These are phyloP conservation scores for Fusarium veterinarium DNA, from an alignment of 2,329 filamentous ascomycete species.

Conservation along the genomic window DNA sequence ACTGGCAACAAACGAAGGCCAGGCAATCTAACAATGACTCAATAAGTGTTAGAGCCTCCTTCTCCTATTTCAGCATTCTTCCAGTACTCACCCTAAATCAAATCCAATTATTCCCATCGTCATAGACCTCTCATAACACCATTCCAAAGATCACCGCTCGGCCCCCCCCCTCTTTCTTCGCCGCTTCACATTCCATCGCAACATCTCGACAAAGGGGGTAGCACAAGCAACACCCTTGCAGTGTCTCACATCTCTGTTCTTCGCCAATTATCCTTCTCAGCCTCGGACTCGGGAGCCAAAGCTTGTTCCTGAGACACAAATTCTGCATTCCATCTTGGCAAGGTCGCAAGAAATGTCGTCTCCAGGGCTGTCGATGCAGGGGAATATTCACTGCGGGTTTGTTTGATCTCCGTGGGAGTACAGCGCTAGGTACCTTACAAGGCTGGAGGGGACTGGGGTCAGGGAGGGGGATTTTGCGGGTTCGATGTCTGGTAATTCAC, in stretches of 20 bases:
- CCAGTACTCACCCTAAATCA: not conserved
- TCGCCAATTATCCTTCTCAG: not conserved
- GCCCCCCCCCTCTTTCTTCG: not conserved
- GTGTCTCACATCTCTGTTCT: not conserved
- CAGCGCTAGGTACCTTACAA: not conserved
- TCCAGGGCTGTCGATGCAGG: not conserved
- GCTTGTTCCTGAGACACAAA: not conserved
- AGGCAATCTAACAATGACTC: fast-evolving
- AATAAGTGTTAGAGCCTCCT: not conserved
- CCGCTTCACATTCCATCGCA: not conserved
- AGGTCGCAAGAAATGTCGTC: not conserved
- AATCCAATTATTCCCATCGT: not conserved
- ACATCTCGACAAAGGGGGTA: not conserved
- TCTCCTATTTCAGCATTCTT: not conserved
- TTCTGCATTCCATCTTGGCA: not conserved
- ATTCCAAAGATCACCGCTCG: not conserved
- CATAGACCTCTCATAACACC: not conserved
- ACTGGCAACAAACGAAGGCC: not conserved
- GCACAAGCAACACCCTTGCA: not conserved
- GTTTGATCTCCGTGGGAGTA: not conserved
- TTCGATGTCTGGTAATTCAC: not conserved
- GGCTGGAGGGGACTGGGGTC: not conserved
- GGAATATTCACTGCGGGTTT: not conserved
- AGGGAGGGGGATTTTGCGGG: not conserved
- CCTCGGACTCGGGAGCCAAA: not conserved